A percentile compares a stretch with the other conserved stretches of the same genome.
Conservation (phyloP, 306 rosid genomes). For the Inga laurina region DNA sequence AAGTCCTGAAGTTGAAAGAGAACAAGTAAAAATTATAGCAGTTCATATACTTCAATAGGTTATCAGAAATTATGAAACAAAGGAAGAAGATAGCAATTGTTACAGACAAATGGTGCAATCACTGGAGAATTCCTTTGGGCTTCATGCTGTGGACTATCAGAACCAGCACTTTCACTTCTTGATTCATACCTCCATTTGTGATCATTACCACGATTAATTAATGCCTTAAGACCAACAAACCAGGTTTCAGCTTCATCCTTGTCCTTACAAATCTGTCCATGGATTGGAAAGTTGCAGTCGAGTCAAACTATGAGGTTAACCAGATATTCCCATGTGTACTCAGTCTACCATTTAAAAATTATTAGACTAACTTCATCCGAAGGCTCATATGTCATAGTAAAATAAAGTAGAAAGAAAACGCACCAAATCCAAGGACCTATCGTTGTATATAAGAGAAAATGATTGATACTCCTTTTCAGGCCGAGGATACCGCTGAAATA, state of each 20-base stretch:
- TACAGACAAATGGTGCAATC: conserved; percentile 65
- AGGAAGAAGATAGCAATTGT: conserved; percentile 30
- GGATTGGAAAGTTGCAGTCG: conserved; percentile 24
- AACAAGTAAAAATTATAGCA: conserved; percentile 17
- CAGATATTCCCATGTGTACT: conserved; percentile 17
- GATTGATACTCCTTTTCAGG: conserved; percentile 99
- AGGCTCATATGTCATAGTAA: conserved; percentile 14
- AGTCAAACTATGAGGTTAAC: conserved; percentile 32
- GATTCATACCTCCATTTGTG: conserved; percentile 57
- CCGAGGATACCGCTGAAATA: conserved; percentile 91
- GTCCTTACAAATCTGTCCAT: conserved; percentile 93
- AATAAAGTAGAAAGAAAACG: conserved; percentile 42
- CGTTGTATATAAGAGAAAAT: conserved; percentile 81
- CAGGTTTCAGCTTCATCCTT: conserved; percentile 98
- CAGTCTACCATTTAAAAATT: conserved; percentile 15
- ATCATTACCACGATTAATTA: conserved; percentile 59
- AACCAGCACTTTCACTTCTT: conserved; percentile 55
- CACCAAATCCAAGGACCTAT: conserved; percentile 96
- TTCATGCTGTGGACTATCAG: conserved; percentile 62
- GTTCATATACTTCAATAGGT: conserved; percentile 27
- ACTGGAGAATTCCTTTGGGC: conserved; percentile 64
- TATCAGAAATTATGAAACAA: conserved; percentile 31
- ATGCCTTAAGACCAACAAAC: conserved; percentile 93
- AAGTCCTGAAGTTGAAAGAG: conserved; percentile 61
- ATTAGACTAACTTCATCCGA: conserved; percentile 27